Base-by-base conservation (phyloP, 23 red algal genomes). In the Gracilaria gracilis region DNA sequence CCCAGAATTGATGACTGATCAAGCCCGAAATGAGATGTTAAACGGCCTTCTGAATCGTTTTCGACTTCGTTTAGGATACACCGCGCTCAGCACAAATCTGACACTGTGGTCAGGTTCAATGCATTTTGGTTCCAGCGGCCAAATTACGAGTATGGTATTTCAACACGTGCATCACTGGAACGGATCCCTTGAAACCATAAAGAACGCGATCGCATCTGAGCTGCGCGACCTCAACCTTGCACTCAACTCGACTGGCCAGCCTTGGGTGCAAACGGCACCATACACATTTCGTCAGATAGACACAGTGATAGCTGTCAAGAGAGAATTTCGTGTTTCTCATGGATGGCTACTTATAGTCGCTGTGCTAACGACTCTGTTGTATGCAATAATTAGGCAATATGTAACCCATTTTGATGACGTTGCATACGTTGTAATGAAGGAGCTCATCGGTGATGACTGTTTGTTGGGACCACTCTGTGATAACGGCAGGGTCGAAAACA, bases 391-490 rank as follows among this genome's bases (percentile, higher is more conserved):
- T 9, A 67, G 16, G 6, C 16, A 5, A 9, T 34, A 13, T 1
- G 28, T 33, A 24, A 67, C 62, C 1, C 33, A 67, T 67, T 67
- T 67, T 21, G 62, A 67, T 67, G 62, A 67, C 4, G 62, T 67
- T 1, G 62, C 62, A 15, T 67, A 34, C 25, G 33, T 67, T 32
- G 62, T 24, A 11, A 67, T 67, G 62, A 67, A 67, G 16, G 62
- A 67, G 25, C 25, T 67, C 5, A 67, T 67, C 9, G 62, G 62
- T 14, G 62, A 67, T 9, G 62, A 67, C 62, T 67, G 62, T 33
- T 5, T 67, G 62, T 24, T 67, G 0, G 62, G 62, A 14, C 62
- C 62, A 9, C 62, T 67, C 44, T 48, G 44, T 48, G 44, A 48
- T 12, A 48, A 48, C 12, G 44, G 12, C 7, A 48, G 44, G 8